Conservation (phyloP, 805 yeast genomes). For the Scheffersomyces ergatensis region DNA sequence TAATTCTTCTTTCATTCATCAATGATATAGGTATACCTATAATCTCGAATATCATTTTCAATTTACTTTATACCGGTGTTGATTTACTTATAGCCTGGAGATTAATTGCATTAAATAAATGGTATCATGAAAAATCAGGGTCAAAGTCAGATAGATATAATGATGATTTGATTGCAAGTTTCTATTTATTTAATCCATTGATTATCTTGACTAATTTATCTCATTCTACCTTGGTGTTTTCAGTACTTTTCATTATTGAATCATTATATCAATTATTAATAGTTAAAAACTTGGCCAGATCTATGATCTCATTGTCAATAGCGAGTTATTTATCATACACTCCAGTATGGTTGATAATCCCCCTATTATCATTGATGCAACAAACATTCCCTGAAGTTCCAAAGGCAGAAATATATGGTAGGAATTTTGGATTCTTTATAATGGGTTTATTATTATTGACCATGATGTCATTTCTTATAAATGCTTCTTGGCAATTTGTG, state of each 20-base stretch:
- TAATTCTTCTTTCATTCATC: constrained; percentile 46
- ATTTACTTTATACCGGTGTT: constrained; percentile 50
- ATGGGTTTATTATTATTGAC: constrained; percentile 18
- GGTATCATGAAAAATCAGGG: constrained; percentile 22
- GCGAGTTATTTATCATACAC: constrained; percentile 65
- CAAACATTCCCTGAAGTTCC: constrained; percentile 9
- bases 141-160: constrained; percentile 18
- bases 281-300: constrained; percentile 32
- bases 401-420: constrained; percentile 9
- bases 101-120: constrained; percentile 48
- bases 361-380: constrained; percentile 44
- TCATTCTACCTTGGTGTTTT: constrained; percentile 62
- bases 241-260: constrained; percentile 56
- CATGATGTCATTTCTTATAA: constrained; percentile 20
- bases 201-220: constrained; percentile 65
- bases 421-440: constrained; percentile 17
- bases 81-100: constrained; percentile 60
- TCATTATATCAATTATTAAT: constrained; percentile 44
- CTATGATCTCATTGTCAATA: constrained; percentile 55
- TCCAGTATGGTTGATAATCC: constrained; percentile 59
- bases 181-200: constrained; percentile 80
- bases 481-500: constrained; percentile 25
- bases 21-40: constrained; percentile 16
- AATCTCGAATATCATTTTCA: constrained; percentile 14
- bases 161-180: constrained; percentile 52